These are phyloP conservation scores for Naganishia sp. DNA, from an alignment of 1,284 basidiomycete species.

Conservation along the genomic window DNA sequence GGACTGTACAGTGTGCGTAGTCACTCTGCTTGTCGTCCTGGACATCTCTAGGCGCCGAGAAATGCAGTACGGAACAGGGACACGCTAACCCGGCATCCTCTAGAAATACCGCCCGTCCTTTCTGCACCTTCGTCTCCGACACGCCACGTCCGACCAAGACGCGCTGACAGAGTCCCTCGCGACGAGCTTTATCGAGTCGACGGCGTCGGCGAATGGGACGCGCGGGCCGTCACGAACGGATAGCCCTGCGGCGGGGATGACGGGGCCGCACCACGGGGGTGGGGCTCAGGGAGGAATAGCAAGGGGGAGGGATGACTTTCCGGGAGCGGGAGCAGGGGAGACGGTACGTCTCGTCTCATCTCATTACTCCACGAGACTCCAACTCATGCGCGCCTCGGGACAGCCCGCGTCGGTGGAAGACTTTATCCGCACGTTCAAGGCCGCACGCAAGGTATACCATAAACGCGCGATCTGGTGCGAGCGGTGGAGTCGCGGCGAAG, in stretches of 20 bases:
- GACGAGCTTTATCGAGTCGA: constrained; percentile 68
- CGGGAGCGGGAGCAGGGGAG: constrained; percentile 35
- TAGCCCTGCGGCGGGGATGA: constrained; percentile 36
- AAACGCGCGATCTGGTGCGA: constrained; percentile 86
- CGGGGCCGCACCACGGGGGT: constrained; percentile 37
- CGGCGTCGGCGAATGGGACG: neutral
- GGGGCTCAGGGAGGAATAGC: neutral
- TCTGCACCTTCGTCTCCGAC: constrained; percentile 77
- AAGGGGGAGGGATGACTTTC: constrained; percentile 45
- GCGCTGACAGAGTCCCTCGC: constrained; percentile 80
- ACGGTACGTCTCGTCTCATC: neutral
- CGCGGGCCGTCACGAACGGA: constrained; percentile 16
- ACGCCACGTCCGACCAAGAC: constrained; percentile 84
- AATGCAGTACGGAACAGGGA: too few species aligned
- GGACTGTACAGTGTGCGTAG: constrained; percentile 77
- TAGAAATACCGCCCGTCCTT: constrained; percentile 83
- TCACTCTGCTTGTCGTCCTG: too few species aligned
- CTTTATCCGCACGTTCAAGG: constrained; percentile 84
- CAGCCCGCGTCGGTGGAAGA: constrained; percentile 63
- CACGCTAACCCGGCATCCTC: too few species aligned
- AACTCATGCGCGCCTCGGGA: neutral
- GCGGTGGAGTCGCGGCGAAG: constrained; percentile 77
- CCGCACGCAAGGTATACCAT: constrained; percentile 79
- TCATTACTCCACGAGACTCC: neutral
- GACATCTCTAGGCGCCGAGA: too few species aligned